Evolutionary conservation across 208 protist species (phyloP).

Genomic region (Trypanosoma cruzi): DNA sequence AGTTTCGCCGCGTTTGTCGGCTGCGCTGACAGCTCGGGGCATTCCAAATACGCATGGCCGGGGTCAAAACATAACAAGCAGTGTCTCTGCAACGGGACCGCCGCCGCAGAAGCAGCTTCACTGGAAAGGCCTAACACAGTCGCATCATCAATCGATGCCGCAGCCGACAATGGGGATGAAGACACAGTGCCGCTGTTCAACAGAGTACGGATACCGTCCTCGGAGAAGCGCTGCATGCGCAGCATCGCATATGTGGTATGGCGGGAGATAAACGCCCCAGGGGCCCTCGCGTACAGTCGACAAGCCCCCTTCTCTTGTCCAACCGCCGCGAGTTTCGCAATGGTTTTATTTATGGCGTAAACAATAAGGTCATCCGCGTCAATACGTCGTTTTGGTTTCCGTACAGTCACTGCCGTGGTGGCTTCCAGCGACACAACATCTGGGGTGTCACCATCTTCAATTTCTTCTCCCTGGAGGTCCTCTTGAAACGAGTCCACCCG

Average conservation of each 20-base stretch:
- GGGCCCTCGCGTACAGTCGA: slow-evolving; percentile 68
- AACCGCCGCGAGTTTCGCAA: slow-evolving; percentile 50
- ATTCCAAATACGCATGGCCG: slow-evolving; percentile 62
- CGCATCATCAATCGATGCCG: slow-evolving; percentile 1
- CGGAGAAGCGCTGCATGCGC: slow-evolving; percentile 61
- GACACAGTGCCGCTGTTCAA: slow-evolving; percentile 9
- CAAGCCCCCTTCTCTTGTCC: slow-evolving; percentile 55
- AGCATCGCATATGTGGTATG: slow-evolving; percentile 63
- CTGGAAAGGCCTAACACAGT: slow-evolving; percentile 14
- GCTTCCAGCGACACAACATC: neutral
- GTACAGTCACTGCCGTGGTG: neutral
- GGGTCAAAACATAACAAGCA: slow-evolving; percentile 76
- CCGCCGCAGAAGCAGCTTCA: slow-evolving; percentile 46
- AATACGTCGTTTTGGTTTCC: slow-evolving; percentile 2
- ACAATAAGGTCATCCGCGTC: slow-evolving; percentile 52
- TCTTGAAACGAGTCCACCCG: slow-evolving; percentile 45
- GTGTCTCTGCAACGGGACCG: slow-evolving; percentile 49
- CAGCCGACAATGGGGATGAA: slow-evolving; percentile 2
- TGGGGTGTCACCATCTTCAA: slow-evolving; percentile 8
- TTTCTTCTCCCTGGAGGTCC: slow-evolving; percentile 10
- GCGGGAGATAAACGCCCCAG: slow-evolving; percentile 35
- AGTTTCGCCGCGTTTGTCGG: slow-evolving; percentile 44
- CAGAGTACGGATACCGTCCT: slow-evolving; percentile 55
- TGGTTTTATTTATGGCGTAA: slow-evolving; percentile 76
- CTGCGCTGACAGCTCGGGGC: slow-evolving; percentile 62